These are phyloP conservation scores for Telfairia occidentalis DNA, from an alignment of 331 rosid genomes.

Conservation along the genomic window DNA sequence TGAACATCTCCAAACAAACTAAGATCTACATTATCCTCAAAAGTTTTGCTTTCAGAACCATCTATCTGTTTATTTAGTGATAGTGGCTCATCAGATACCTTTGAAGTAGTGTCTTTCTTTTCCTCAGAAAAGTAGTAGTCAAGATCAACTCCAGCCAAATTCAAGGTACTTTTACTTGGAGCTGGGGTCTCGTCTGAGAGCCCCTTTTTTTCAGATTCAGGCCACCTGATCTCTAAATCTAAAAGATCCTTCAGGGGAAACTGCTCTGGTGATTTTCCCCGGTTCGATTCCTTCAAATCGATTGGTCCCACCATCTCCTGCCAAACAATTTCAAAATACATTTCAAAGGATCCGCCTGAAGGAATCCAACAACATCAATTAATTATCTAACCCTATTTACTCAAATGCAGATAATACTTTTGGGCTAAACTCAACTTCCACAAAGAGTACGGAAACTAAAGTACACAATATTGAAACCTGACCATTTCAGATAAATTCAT, in stretches of 20 bases:
- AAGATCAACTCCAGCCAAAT: constrained; percentile 48
- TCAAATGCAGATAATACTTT: background rate
- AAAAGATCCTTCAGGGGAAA: constrained; percentile 52
- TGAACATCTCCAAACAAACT: constrained; percentile 46
- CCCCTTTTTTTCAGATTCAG: constrained; percentile 38
- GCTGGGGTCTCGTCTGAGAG: constrained; percentile 18
- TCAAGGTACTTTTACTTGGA: constrained; percentile 31
- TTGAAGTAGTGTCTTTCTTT: constrained; percentile 25
- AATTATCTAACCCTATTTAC: background rate
- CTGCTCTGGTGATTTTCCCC: constrained; percentile 41
- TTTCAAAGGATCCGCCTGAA: constrained; percentile 6
- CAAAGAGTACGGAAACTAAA: background rate
- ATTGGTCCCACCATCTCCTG: constrained; percentile 60
- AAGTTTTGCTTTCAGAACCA: constrained; percentile 14
- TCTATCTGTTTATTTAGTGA: constrained; percentile 15
- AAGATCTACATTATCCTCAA: constrained; percentile 27
- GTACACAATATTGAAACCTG: background rate
- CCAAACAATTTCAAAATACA: constrained; percentile 16
- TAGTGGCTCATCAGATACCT: constrained; percentile 21
- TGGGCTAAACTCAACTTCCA: background rate
- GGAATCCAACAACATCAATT: constrained; percentile 1
- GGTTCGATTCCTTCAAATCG: constrained; percentile 32
- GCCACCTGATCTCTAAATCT: constrained; percentile 68
- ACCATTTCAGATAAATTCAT: background rate
- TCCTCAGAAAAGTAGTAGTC: constrained; percentile 34